These are phyloP conservation scores for Cylindrotheca fusiformis DNA, from an alignment of 108 stramenopile genomes.

Conservation along the genomic window DNA sequence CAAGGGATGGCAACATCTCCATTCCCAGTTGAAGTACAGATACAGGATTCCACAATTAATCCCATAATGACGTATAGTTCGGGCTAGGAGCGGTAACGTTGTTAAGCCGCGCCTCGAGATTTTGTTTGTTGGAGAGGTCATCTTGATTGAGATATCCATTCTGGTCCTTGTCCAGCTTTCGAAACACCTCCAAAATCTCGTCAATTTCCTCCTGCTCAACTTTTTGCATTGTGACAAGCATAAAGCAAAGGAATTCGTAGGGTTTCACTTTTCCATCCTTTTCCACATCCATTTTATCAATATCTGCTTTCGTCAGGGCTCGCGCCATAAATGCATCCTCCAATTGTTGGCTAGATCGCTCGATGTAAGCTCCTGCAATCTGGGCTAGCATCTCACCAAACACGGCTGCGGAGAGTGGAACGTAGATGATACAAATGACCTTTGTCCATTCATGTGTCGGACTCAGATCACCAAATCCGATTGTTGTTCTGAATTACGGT, in stretches of 20 bases:
- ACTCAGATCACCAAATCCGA: constrained; percentile 50
- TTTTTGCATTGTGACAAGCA: constrained; percentile 66
- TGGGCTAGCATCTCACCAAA: constrained; percentile 45
- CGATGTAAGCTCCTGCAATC: constrained; percentile 42
- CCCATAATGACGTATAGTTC: too few species aligned
- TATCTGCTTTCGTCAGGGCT: constrained; percentile 43
- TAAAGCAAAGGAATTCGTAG: constrained; percentile 52
- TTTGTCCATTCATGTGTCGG: constrained; percentile 18
- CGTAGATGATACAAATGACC: constrained; percentile 44
- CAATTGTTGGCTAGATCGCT: constrained; percentile 15
- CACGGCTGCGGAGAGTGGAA: constrained; percentile 61
- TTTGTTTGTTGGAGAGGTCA: constrained; percentile 5
- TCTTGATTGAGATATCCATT: constrained; percentile 17
- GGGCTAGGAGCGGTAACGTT: too few species aligned
- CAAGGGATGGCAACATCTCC: too few species aligned
- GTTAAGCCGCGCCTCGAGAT: background rate
- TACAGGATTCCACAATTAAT: too few species aligned
- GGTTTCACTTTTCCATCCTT: constrained; percentile 41
- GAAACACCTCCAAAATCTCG: constrained; percentile 24
- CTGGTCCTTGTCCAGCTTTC: constrained; percentile 24
- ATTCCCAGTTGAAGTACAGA: too few species aligned
- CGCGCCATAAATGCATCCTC: constrained; percentile 44
- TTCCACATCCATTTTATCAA: constrained; percentile 49
- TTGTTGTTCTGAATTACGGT: constrained; percentile 18
- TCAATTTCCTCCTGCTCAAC: constrained; percentile 38